Base-by-base conservation (phyloP, 441 rosid genomes). In the Adansonia grandidieri region DNA sequence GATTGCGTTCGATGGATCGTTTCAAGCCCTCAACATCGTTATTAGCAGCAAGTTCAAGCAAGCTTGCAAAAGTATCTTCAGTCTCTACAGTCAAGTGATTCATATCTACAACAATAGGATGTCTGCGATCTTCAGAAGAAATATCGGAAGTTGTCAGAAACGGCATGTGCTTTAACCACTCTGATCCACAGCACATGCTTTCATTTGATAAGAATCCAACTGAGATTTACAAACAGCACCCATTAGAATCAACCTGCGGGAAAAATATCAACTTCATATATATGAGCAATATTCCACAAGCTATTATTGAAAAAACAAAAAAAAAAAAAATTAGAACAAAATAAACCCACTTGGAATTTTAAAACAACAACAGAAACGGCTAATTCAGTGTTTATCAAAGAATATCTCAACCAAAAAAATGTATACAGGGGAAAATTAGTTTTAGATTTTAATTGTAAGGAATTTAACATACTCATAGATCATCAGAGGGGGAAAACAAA, bases 21-120 rank as follows among this genome's bases (percentile, higher is more conserved):
- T 77, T 87, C 9, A 89, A 87, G 54, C 87, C 92, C 76, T 88
- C 92, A 0, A 82, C 78, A 66, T 91, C 93, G 79, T 91, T 88
- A 82, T 89, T 89, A 24, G 95, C 93, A 20, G 93, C 95, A 10
- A 88, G 89, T 84, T 91, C 95, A 63, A 91, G 93, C 82, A 91
- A 81, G 82, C 95, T 88, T 10, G 89, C 90, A 75, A 88, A 89
- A 51, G 89, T 75, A 74, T 91, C 93, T 80, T 89, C 93, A 75
- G 95, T 91, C 66, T 86, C 88, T 50, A 91, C 83, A 54, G 86
- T 84, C 32, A 91, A 80, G 84, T 89, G 92, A 86, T 88, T 91
- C 95, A 91, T 91, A 32, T 82, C 88, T 71, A 67, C 13, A 67
- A 58, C 77, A 20, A 73, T 20, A 28, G 2, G 32, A n/a, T n/a